Evolutionary conservation across 2,329 filamentous ascomycete genomes (phyloP).

Genomic region (Dissoconium aciculare): DNA sequence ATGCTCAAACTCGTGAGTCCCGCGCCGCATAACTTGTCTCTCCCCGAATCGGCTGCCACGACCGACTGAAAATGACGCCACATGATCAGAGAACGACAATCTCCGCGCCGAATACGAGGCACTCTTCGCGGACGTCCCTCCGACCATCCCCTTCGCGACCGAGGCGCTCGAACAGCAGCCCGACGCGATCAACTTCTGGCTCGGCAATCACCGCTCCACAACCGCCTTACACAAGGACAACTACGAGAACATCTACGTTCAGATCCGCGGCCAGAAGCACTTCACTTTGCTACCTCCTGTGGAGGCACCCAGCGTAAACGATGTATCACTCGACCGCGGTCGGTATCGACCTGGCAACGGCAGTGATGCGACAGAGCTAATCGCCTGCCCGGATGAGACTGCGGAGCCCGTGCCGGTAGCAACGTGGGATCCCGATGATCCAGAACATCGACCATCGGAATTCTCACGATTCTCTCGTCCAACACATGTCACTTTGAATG

Average conservation of each 20-base stretch:
- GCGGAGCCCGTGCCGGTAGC: constrained; percentile 48
- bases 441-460: constrained; percentile 34
- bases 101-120: constrained; percentile 54
- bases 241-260: constrained; percentile 75
- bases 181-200: constrained; percentile 72
- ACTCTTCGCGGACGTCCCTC: constrained; percentile 49
- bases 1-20: constrained; percentile 57
- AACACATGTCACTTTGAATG: constrained; percentile 50
- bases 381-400: constrained; percentile 22
- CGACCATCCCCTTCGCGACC: constrained; percentile 54
- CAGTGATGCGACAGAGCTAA: constrained; percentile 17
- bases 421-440: constrained; percentile 57
- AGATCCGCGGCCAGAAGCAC: constrained; percentile 56
- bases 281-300: constrained; percentile 61
- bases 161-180: constrained; percentile 51
- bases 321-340: constrained; percentile 41
- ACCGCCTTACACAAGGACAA: constrained; percentile 70
- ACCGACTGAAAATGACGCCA: constrained; percentile 3
- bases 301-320: constrained; percentile 54
- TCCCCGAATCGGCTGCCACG: constrained; percentile 1
- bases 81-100: constrained; percentile 57
- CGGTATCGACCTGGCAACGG: constrained; percentile 37
- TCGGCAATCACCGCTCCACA: constrained; percentile 54
- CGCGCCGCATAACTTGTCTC: not conserved
- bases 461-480: constrained; percentile 48